Conservation (phyloP, 2,329 filamentous ascomycete species). For the Penicillium frequentans region DNA sequence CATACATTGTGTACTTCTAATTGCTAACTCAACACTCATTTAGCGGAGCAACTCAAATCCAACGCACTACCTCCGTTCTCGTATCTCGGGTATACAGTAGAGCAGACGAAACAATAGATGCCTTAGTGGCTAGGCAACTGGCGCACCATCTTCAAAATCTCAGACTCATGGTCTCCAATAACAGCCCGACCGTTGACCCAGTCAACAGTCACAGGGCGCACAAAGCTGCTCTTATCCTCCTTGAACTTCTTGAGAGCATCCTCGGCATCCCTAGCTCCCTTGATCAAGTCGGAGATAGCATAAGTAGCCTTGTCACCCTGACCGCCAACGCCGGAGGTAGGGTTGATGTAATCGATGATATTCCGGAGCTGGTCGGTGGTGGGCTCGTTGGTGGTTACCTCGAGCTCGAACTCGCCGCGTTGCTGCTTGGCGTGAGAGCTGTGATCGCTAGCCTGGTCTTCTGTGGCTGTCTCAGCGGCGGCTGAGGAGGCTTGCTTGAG, state of each 20-base stretch:
- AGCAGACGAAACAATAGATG: background rate
- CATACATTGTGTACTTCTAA: background rate
- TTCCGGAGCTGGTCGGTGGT: conserved; percentile 80
- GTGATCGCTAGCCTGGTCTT: conserved; percentile 72
- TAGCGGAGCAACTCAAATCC: background rate
- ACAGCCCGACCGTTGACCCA: conserved; percentile 88
- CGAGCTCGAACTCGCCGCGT: conserved; percentile 77
- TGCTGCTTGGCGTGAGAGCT: conserved; percentile 58
- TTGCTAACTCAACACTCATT: background rate
- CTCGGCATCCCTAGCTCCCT: conserved; percentile 69
- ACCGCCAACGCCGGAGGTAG: conserved; percentile 47
- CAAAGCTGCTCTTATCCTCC: conserved; percentile 65
- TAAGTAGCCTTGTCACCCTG: conserved; percentile 63
- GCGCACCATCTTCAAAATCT: conserved; percentile 80
- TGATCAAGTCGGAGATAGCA: conserved; percentile 64
- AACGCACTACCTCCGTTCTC: too few relatives aligned
- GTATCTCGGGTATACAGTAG: background rate
- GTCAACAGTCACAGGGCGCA: conserved; percentile 79
- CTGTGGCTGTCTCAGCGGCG: conserved; percentile 65
- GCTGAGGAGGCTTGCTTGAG: conserved; percentile 78
- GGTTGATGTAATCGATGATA: conserved; percentile 73
- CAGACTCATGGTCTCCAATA: conserved; percentile 76
- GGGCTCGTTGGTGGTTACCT: conserved; percentile 76
- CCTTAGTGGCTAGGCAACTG: conserved; percentile 38
- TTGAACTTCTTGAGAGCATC: conserved; percentile 82